phyloP scores from a whole-genome alignment of 495 filamentous ascomycete genomes.

The Mycothermus thermophilus region DNA sequence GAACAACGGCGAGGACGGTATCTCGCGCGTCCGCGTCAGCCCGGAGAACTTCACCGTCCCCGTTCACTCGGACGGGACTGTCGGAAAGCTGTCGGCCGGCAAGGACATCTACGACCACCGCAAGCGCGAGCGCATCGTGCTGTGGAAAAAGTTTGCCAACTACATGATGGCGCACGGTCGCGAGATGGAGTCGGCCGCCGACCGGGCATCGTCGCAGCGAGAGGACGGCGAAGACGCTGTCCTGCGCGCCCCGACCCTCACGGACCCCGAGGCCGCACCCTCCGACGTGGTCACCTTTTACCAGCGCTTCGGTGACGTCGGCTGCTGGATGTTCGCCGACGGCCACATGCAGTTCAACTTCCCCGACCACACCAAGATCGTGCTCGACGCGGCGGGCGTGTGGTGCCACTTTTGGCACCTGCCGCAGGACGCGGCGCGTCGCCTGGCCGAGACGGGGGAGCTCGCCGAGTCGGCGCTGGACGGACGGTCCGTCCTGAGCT shows the following conservation, averaged over 20 bases:
- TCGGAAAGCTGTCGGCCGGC: constrained; percentile 38
- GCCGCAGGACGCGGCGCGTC: constrained; percentile 50
- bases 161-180: constrained; percentile 67
- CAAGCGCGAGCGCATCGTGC: constrained; percentile 56
- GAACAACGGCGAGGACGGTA: constrained; percentile 50
- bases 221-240: constrained; percentile 26
- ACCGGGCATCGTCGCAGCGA: constrained; percentile 2
- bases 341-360: constrained; percentile 93
- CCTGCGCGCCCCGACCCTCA: constrained; percentile 38
- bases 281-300: constrained; percentile 73
- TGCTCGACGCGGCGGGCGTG: constrained; percentile 58
- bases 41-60: constrained; percentile 45
- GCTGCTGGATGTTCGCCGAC: constrained; percentile 80
- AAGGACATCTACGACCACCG: constrained; percentile 48
- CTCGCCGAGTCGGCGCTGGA: constrained; percentile 54
- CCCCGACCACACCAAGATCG: constrained; percentile 90
- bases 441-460: constrained; percentile 46
- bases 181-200: constrained; percentile 33
- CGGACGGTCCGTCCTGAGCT: constrained; percentile 43
- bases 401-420: constrained; percentile 81
- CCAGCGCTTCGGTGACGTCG: constrained; percentile 73
- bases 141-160: constrained; percentile 86
- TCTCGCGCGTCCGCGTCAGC: constrained; percentile 47
- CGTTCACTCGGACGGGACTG: constrained; percentile 36
- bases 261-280: constrained; percentile 27